Percentiles rank a stretch among this genome's conserved stretches.
phyloP scores from a whole-genome alignment of 2,329 filamentous ascomycete species.

The Trichoderma sp. region DNA sequence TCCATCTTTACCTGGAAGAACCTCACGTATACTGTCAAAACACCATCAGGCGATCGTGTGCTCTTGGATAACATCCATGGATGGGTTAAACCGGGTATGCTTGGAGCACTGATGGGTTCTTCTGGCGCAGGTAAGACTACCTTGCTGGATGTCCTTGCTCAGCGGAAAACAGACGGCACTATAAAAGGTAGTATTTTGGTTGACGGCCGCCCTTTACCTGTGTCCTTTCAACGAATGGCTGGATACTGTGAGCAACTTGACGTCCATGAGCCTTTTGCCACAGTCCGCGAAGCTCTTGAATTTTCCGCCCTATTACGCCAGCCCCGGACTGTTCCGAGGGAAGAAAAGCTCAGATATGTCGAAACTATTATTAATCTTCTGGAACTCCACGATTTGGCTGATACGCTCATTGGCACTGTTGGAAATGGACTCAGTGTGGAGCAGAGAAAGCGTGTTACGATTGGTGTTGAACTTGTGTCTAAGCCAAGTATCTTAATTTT shows the following conservation, averaged over 20 bases:
- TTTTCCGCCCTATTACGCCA: slow-evolving; percentile 70
- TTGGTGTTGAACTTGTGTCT: slow-evolving; percentile 60
- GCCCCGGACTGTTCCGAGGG: slow-evolving; percentile 57
- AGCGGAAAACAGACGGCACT: slow-evolving; percentile 74
- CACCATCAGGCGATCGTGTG: slow-evolving; percentile 57
- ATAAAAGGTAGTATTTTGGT: slow-evolving; percentile 75
- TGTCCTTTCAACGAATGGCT: slow-evolving; percentile 74
- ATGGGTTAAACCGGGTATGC: slow-evolving; percentile 77
- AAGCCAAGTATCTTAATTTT: slow-evolving; percentile 61
- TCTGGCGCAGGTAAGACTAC: slow-evolving; percentile 88
- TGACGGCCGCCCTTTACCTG: slow-evolving; percentile 67
- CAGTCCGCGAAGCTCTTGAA: slow-evolving; percentile 62
- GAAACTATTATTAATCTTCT: slow-evolving; percentile 70
- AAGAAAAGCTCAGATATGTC: slow-evolving; percentile 74
- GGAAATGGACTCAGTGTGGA: slow-evolving; percentile 55
- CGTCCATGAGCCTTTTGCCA: slow-evolving; percentile 69
- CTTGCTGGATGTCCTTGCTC: slow-evolving; percentile 76
- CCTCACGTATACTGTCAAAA: slow-evolving; percentile 67
- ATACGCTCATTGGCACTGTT: slow-evolving; percentile 47
- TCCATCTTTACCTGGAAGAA: slow-evolving; percentile 69
- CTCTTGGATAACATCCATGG: slow-evolving; percentile 79
- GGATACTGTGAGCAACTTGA: slow-evolving; percentile 83
- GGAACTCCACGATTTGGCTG: slow-evolving; percentile 46
- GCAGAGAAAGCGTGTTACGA: slow-evolving; percentile 56
- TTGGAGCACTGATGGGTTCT: slow-evolving; percentile 76